Base-by-base conservation (phyloP, 179 eudicot species). In the Patellifolia procumbens region DNA sequence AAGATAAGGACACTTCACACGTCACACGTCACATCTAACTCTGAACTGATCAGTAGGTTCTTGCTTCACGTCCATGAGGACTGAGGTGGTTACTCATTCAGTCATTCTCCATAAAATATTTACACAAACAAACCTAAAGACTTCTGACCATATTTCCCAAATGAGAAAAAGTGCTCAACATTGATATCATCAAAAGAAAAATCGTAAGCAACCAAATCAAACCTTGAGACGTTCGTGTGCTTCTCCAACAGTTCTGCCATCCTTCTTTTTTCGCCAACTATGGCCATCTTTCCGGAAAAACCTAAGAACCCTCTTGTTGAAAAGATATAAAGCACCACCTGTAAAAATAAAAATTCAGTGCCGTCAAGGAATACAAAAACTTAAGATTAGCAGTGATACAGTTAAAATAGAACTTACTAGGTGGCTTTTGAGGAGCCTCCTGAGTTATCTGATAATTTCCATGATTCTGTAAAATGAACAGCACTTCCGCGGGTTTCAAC, bases 201-300 rank as follows among this genome's bases (percentile, higher is more conserved):
- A 32, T 22, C 28, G 77, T 35, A 42, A 28, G 61, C 58, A 66
- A 24, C 35, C 63, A 37, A 55, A 63, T 46, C 64, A 74, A 83
- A 95, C 99, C 98, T 95, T 95, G 52, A 95, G 94, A 48, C 93
- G 90, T 74, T 91, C 99, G 75, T 95, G 99, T 37, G 97, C 97
- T 89, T 95, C 99, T 65, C 93, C 95, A 79, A 91, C 91, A 55
- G 90, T 90, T 81, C 88, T 84, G n/a, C 91, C 92, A 83, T 95
- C 94, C 88, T 79, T 93, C 85, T 89, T 95, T 77, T 89, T 88
- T 45, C 96, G 87, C 98, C 99, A 95, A 64, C 73, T 90, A 77
- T 93, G 89, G 79, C 99, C 99, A 84, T 95, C 99, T 84, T 83
- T 89, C 19, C 97, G 97, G 51, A 95, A 95, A 85, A 85, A 90